Evolutionary conservation across 202 grass and related monocot species (phyloP), one percentile per base, ranked within the genome.

Genomic region (Zoysia matrella): DNA sequence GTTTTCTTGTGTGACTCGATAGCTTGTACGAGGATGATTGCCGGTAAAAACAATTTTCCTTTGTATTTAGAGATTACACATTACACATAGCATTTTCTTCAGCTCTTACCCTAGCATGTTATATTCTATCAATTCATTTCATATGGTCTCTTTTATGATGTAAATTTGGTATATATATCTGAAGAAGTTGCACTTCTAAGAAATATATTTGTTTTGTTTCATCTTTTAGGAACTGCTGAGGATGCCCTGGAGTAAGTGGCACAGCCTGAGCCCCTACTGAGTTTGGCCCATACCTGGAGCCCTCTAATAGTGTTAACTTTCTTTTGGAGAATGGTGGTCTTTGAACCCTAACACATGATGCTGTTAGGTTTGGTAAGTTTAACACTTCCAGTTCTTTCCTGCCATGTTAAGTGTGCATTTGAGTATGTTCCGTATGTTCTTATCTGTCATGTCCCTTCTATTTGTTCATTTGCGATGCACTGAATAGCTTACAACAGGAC

Each of bases 331-430:
- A 89, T 89, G 86, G 80, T 88, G 75, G 72, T 85, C 87, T 89
- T 80, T 82, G 82, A 90, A 90, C 78, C 43, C 82, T 89, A 62
- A 66, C 87, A 63, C 76, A 16, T 83, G 78, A 78, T 86, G 74
- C 84, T 83, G 50, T 83, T 87, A 80, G 75, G 81, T 91, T 89
- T 82, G 90, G 94, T 93, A 87, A 89, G 90, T 77, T 72, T 39
- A 56, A 62, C 39, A 57, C 72, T 79, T 5, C 30, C 30, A 1
- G 47, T 62, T 82, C 47, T 54, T 65, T 73, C 13, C 43, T 62
- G 51, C 51, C 41, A 46, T 63, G 7, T 61, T 57, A 48, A 51
- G 47, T 64, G n/a, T 48, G 11, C 60, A 60, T 16, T 61, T 42
- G 15, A 58, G 1, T 53, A 57, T 36, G 11, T 48, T 69, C 13